These are phyloP conservation scores for Daldinia bambusicola DNA, from an alignment of 495 filamentous ascomycete species.

Conservation along the genomic window DNA sequence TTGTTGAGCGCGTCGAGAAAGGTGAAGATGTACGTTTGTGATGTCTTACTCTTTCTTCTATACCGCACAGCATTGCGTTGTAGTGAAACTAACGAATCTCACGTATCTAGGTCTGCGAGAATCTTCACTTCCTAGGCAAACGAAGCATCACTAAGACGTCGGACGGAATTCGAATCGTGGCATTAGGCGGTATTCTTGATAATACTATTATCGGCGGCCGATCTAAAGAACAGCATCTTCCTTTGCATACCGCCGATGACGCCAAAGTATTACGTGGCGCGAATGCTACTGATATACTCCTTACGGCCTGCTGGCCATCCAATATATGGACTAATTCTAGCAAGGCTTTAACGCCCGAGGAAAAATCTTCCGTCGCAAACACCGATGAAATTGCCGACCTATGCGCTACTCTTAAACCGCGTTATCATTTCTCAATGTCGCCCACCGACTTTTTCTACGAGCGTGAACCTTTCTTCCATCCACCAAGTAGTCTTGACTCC, in stretches of 20 bases:
- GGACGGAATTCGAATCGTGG: constrained; percentile 85
- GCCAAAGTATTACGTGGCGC: constrained; percentile 76
- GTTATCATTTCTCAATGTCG: constrained; percentile 86
- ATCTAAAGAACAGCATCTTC: constrained; percentile 70
- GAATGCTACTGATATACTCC: constrained; percentile 81
- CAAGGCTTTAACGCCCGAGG: constrained; percentile 60
- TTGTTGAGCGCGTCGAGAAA: constrained; percentile 76
- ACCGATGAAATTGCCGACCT: constrained; percentile 74
- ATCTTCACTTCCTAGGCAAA: constrained; percentile 88
- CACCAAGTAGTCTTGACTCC: constrained; percentile 40
- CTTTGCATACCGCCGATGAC: constrained; percentile 79
- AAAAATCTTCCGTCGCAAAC: constrained; percentile 53
- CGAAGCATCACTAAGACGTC: constrained; percentile 86
- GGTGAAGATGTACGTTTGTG: constrained; percentile 66
- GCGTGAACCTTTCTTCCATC: constrained; percentile 90
- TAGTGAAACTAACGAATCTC: neutral
- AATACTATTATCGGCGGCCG: constrained; percentile 59
- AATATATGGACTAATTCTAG: constrained; percentile 66
- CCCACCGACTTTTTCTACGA: constrained; percentile 76
- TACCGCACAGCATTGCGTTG: neutral
- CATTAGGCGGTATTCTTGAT: constrained; percentile 78
- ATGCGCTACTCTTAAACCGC: constrained; percentile 77
- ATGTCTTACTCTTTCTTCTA: neutral
- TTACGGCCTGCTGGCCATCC: constrained; percentile 87
- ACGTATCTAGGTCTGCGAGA: constrained; percentile 72